Percentiles rank a stretch among this genome's conserved stretches.
phyloP scores from a whole-genome alignment of 2,329 filamentous ascomycete species.

The Ceratocystiopsis sp. region DNA sequence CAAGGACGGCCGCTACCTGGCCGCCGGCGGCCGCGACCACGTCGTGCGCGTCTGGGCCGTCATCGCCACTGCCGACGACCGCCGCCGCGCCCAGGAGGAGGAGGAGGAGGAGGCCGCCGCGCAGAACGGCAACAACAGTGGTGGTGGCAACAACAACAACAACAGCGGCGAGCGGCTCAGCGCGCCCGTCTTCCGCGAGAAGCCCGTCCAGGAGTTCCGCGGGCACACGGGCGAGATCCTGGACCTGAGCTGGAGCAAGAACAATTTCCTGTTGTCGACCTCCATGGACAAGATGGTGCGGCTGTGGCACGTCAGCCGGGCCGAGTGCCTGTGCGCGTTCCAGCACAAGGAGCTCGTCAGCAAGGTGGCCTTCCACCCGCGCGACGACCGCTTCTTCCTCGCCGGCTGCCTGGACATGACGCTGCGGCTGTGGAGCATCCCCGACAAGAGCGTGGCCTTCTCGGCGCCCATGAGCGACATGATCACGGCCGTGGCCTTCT shows the following conservation, averaged over 20 bases:
- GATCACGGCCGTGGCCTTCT: slow-evolving; percentile 86
- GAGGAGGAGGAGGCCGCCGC: too few species aligned
- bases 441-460: slow-evolving; percentile 84
- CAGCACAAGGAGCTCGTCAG: slow-evolving; percentile 92
- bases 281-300: slow-evolving; percentile 97
- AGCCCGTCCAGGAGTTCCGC: slow-evolving; percentile 61
- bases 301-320: slow-evolving; percentile 75
- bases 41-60: slow-evolving; percentile 81
- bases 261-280: slow-evolving; percentile 87
- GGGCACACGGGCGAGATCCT: slow-evolving; percentile 77
- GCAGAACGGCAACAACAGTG: slow-evolving; percentile 13
- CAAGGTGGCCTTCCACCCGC: slow-evolving; percentile 84
- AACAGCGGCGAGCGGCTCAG: slow-evolving; percentile 51
- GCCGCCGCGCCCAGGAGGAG: slow-evolving; percentile 54
- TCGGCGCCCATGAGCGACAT: slow-evolving; percentile 64
- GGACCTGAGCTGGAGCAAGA: slow-evolving; percentile 96
- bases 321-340: slow-evolving; percentile 83
- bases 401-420: slow-evolving; percentile 84
- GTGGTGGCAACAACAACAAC: too few species aligned
- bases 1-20: slow-evolving; percentile 75
- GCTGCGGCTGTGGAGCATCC: slow-evolving; percentile 86
- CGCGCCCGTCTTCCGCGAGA: slow-evolving; percentile 74
- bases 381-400: slow-evolving; percentile 90
- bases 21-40: slow-evolving; percentile 79
- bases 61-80: slow-evolving; percentile 65